Base-by-base conservation (phyloP, 768 basidiomycete species). In the Suillus placidus region DNA sequence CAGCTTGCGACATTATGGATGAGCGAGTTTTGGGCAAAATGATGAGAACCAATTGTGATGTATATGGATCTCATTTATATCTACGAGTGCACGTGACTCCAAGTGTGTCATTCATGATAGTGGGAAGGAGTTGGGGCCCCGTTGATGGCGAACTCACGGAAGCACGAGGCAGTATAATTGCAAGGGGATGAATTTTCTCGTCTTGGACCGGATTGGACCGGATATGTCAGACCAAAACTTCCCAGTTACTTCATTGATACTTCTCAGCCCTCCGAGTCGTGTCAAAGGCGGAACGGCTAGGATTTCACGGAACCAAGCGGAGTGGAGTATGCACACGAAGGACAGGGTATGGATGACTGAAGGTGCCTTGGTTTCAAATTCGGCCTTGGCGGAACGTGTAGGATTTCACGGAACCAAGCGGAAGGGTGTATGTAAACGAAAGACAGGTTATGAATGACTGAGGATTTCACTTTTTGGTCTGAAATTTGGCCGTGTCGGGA, bases 1-100 rank as follows among this genome's bases (percentile, higher is more conserved):
- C 75, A 65, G 69, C 51, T 66, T 79, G 73, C 34, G 82, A 74
- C 82, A 84, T 84, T 62, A 61, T 65, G 55, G 65, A 40, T 56
- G 57, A 40, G 62, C 4, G 58, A 42, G 18, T 42, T 30, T 26
- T 1, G 26, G 38, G 32, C 0, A 47, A 30, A 34, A 60, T 64
- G 51, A 64, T 63, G 63, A 66, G 47, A 66, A 52, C 38, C 30
- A 32, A 34, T 26, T 26, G 52, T 20, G 7, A 42, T 42, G 26
- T 58, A 58, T 18, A 60, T 30, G 38, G 54, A 52, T 30, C 32
- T 60, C 60, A 67, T 68, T 68, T 73, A 71, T 76, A 73, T 57
- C 55, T 35, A 45, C 45, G 26, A 62, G 18, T 8, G 57, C 62
- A 51, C 55, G 34, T 38, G 54, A 38, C 51, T 55, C 34, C 51